Base-by-base conservation (phyloP, 2,329 filamentous ascomycete genomes). In the Hypoxylon sp. region DNA sequence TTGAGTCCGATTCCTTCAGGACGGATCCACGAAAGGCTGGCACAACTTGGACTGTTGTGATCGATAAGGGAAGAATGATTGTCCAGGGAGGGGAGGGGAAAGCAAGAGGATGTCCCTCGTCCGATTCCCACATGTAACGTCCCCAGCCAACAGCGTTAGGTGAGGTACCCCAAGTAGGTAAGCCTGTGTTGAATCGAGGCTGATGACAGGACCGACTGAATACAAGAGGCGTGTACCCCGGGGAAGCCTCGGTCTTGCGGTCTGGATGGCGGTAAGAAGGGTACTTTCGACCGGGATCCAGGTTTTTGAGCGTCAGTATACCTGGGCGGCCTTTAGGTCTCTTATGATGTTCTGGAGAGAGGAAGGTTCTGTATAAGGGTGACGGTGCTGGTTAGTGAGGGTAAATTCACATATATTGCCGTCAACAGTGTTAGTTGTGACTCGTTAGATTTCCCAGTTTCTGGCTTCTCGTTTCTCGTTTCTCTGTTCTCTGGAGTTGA, bases 51-150 rank as follows among this genome's bases (percentile, higher is more conserved):
- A 50, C 25, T 37, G 25, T 64, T 42, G 33, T 61, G 68, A 20
- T 64, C 54, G 65, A 68, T 68, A 68, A 56, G 68, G 68, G 61
- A 68, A 64, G 54, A 68, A 58, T 61, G 51, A 63, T 60, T 64
- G 59, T 53, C 57, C 51, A 60, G 66, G 44, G 55, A 60, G 60
- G 46, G 54, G 64, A 60, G 40, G 64, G 62, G 61, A 59, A 30
- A 44, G 53, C 35, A 59, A 59, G 44, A 59, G 51, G 53, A 53
- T 62, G 56, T 63, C 58, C 22, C 62, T 71, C 63, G 57, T 69
- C 66, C 30, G 69, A 69, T 66, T 69, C 31, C 66, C 66, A 61
- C 66, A 71, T 71, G 69, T 67, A 71, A 71, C 66, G 69, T 67
- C 69, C 49, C 66, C 37, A 51, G 54, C 69, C 65, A 66, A 66